These are phyloP conservation scores for Mucuna pruriens DNA, from an alignment of 306 rosid genomes.

Conservation along the genomic window DNA sequence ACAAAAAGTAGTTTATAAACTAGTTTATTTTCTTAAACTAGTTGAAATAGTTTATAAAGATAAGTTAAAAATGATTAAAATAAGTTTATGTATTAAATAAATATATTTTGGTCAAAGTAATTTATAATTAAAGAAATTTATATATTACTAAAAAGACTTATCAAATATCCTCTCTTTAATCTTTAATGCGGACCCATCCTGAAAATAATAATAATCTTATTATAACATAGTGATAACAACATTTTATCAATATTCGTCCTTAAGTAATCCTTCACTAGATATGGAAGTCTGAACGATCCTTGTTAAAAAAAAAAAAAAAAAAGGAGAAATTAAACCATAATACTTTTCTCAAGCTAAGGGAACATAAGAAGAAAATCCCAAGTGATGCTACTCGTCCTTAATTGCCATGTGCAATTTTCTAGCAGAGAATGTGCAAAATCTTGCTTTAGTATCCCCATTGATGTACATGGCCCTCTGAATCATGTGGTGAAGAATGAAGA, in stretches of 20 bases:
- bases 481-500: not conserved
- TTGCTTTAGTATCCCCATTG: not conserved
- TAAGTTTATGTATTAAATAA: too few relatives aligned
- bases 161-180: too few relatives aligned
- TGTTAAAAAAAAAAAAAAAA: not conserved
- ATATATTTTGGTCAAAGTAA: too few relatives aligned
- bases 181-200: not conserved
- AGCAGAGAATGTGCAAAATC: conserved; percentile 4
- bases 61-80: too few relatives aligned
- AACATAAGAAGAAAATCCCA: not conserved
- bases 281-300: not conserved
- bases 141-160: too few relatives aligned
- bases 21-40: too few relatives aligned
- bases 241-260: not conserved
- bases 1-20: too few relatives aligned
- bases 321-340: not conserved
- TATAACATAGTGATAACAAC: not conserved
- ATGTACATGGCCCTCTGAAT: not conserved
- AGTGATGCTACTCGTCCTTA: not conserved
- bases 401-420: not conserved
- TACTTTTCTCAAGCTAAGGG: not conserved
- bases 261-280: not conserved
- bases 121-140: too few relatives aligned
- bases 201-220: not conserved
- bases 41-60: too few relatives aligned